phyloP scores from a whole-genome alignment of 495 filamentous ascomycete genomes.

The Bryoglossum gracile region DNA sequence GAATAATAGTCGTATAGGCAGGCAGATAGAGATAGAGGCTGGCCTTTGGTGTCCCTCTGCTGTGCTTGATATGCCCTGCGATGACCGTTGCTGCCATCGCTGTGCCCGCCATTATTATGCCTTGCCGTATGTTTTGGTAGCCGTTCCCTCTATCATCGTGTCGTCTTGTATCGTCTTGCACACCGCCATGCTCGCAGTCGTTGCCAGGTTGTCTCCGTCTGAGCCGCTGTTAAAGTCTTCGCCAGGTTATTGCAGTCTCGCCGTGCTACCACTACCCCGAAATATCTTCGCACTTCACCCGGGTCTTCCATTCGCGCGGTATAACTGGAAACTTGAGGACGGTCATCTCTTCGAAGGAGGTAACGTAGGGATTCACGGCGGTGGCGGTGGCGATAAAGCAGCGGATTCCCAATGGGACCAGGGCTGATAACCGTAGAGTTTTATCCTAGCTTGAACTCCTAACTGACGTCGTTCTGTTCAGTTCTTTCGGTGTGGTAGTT shows the following conservation, averaged over 20 bases:
- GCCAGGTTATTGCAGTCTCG: constrained; percentile 1
- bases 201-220: constrained; percentile 17
- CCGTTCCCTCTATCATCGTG: constrained; percentile 20
- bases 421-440: constrained; percentile 6
- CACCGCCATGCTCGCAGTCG: constrained; percentile 13
- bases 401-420: constrained; percentile 17
- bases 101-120: constrained; percentile 15
- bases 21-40: too few relatives aligned
- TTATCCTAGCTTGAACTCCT: too few relatives aligned
- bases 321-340: constrained; percentile 23
- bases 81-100: constrained; percentile 19
- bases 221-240: constrained; percentile 17
- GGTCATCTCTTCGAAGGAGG: constrained; percentile 15
- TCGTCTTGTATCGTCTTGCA: constrained; percentile 19
- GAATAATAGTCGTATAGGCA: too few relatives aligned
- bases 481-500: too few relatives aligned
- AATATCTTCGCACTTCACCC: constrained; percentile 20
- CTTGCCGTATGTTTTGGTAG: constrained; percentile 23
- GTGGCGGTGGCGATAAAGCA: constrained; percentile 20
- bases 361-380: constrained; percentile 20
- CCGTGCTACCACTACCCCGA: constrained; percentile 11
- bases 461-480: too few relatives aligned
- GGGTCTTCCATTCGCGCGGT: constrained; percentile 16
- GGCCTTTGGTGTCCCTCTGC: constrained; percentile 21
- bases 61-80: constrained; percentile 13